Percentiles rank a stretch among this genome's conserved stretches.
These are phyloP conservation scores for Neofusicoccum cordaticola DNA, from an alignment of 2,329 filamentous ascomycete genomes.

Conservation along the genomic window DNA sequence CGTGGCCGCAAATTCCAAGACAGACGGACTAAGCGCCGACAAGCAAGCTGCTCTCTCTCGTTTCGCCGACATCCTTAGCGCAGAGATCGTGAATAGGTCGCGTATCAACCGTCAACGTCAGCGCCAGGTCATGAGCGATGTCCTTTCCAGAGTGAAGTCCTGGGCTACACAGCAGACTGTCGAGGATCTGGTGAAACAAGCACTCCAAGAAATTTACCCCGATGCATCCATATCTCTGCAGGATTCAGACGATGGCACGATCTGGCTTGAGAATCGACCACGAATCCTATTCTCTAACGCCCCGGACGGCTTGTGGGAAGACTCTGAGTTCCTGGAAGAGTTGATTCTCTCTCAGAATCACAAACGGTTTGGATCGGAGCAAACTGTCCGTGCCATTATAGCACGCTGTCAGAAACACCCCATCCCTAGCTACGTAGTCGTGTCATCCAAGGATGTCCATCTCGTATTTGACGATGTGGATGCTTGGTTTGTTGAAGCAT, in stretches of 20 bases:
- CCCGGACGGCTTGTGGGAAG: conserved; percentile 46
- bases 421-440: conserved; percentile 35
- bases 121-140: conserved; percentile 38
- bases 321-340: conserved; percentile 39
- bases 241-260: conserved; percentile 21
- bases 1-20: conserved; percentile 39
- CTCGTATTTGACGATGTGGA: conserved; percentile 49
- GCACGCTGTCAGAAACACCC: conserved; percentile 35
- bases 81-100: conserved; percentile 42
- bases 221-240: conserved; percentile 30
- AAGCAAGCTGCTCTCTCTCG: conserved; percentile 36
- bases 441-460: conserved; percentile 42
- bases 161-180: conserved; percentile 24
- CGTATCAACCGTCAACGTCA: conserved; percentile 40
- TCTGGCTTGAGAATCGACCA: conserved; percentile 28
- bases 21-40: conserved; percentile 28
- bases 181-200: conserved; percentile 28
- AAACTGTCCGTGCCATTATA: conserved; percentile 39
- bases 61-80: conserved; percentile 41
- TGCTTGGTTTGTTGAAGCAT: conserved; percentile 45
- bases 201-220: conserved; percentile 36
- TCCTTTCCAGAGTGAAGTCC: conserved; percentile 23
- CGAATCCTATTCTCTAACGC: conserved; percentile 30
- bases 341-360: conserved; percentile 39
- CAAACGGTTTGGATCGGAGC: conserved; percentile 24